A percentile compares a stretch with the other conserved stretches of the same genome.
Evolutionary conservation across 495 filamentous ascomycete species (phyloP).

Genomic region (Xylaria castorea): DNA sequence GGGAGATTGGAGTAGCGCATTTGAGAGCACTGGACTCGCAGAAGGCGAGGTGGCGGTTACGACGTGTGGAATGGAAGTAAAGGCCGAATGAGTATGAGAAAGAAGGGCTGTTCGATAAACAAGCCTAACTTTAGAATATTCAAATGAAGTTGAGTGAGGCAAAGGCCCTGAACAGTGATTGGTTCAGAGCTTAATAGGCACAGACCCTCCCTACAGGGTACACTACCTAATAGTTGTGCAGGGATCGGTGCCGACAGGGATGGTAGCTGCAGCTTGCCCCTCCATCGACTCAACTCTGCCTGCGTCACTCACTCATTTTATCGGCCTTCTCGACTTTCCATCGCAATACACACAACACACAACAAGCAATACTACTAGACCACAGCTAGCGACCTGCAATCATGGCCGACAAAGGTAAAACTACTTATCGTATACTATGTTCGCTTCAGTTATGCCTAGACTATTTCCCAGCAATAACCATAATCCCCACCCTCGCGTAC

Average conservation of each 20-base stretch:
- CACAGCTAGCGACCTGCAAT: neutral
- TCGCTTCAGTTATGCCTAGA: neutral
- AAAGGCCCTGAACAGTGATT: neutral
- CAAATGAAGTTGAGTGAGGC: neutral
- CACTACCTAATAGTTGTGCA: neutral
- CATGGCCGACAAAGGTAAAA: constrained; percentile 28
- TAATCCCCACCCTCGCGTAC: neutral
- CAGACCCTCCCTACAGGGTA: constrained; percentile 7
- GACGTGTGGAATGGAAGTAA: neutral
- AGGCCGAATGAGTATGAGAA: neutral
- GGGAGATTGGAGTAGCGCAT: constrained; percentile 6
- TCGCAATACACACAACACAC: constrained; percentile 5
- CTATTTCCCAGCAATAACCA: neutral
- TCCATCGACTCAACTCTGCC: constrained; percentile 10
- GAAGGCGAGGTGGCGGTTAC: neutral
- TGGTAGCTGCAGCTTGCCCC: constrained; percentile 25
- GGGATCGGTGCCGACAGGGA: neutral
- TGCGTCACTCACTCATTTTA: constrained; percentile 9
- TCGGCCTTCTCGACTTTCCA: constrained; percentile 9
- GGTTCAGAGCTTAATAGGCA: neutral
- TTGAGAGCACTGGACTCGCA: constrained; percentile 4
- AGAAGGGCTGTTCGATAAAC: neutral
- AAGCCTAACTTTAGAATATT: neutral
- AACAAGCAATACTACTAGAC: neutral
- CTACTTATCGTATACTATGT: neutral